Evolutionary conservation across 2,329 filamentous ascomycete species (phyloP), one percentile per base, ranked within the genome.

Genomic region (Ophiocordyceps sinensis): DNA sequence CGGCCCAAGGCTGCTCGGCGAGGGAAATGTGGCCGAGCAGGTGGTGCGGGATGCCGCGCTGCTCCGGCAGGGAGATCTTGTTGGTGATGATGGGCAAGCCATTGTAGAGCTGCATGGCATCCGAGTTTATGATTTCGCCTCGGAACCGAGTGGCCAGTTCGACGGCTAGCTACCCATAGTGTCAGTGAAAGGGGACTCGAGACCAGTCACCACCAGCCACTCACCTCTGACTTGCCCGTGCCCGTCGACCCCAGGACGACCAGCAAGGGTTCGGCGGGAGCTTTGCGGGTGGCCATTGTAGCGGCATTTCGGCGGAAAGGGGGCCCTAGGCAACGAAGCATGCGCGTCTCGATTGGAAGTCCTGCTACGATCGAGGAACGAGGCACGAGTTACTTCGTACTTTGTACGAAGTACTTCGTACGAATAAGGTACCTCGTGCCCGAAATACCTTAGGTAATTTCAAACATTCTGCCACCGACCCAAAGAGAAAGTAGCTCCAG

Each of bases 71-170:
- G 0, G 84, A 76, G 44, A 96, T 83, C 58, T 96, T 94, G 60
- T 98, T 98, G 23, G 91, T 98, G 51, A 96, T 89, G 47, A 96
- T 81, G 5, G 91, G 87, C 36, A 98, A 67, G 3, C 91, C 91
- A 41, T 75, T 73, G 60, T 98, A 98, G 64, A 98, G 79, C 59
- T 98, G 91, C 87, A 98, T 94, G 32, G 91, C 91, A 68, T 98
- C 91, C 37, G 85, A 85, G 57, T 98, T 98, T 64, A 98, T 87
- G 40, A 98, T 75, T 61, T 98, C 91, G 55, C 93, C 91, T 59
- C 91, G 80, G 62, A 87, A 88, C 19, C 73, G 76, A 35, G 71
- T 71, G 1, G 93, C 91, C 40, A 98, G 65, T 47, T 94, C 85
- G 34, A 98, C 82, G 9, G 91, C 91, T 49, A 95, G 74, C 87